Percentiles rank a stretch among this genome's conserved stretches.
These are phyloP conservation scores for Trichoderma afroharzianum DNA, from an alignment of 2,329 filamentous ascomycete species.

Conservation along the genomic window DNA sequence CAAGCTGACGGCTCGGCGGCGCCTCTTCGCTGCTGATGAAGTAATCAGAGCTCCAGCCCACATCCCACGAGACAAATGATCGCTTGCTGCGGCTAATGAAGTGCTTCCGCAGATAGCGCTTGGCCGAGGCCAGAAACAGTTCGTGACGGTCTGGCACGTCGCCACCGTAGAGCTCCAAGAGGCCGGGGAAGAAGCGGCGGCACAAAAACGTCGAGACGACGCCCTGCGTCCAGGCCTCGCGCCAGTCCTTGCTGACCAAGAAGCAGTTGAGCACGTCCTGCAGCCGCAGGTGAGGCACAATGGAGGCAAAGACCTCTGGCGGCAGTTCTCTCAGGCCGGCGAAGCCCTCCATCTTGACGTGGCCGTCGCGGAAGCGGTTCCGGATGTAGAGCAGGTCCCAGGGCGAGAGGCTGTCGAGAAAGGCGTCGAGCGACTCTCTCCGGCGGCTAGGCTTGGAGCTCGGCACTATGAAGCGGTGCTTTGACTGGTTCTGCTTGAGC, in stretches of 20 bases:
- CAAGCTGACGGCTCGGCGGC: background rate
- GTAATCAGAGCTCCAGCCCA: slow-evolving; percentile 11
- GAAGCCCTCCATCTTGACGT: slow-evolving; percentile 23
- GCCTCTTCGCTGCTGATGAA: slow-evolving; percentile 4
- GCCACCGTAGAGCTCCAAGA: slow-evolving; percentile 21
- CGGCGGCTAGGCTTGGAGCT: background rate
- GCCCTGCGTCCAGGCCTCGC: slow-evolving; percentile 24
- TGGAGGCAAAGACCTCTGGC: slow-evolving; percentile 26
- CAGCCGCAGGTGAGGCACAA: slow-evolving; percentile 24
- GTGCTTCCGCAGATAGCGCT: slow-evolving; percentile 19
- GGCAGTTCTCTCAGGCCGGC: slow-evolving; percentile 28
- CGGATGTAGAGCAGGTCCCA: slow-evolving; percentile 30
- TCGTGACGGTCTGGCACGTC: slow-evolving; percentile 14
- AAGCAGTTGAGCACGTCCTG: slow-evolving; percentile 27
- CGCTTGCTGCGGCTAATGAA: background rate
- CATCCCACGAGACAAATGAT: slow-evolving; percentile 20
- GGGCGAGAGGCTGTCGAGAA: slow-evolving; percentile 25
- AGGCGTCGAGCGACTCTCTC: slow-evolving; percentile 23
- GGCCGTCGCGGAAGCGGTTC: slow-evolving; percentile 17
- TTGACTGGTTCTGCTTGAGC: background rate
- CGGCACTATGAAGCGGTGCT: background rate
- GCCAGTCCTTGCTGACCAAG: slow-evolving; percentile 28
- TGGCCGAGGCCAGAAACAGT: slow-evolving; percentile 20
- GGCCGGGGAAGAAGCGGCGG: slow-evolving; percentile 28
- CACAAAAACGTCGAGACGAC: slow-evolving; percentile 23